These are phyloP conservation scores for Sclerotiophoma versabilis DNA, from an alignment of 2,329 filamentous ascomycete species.

Conservation along the genomic window DNA sequence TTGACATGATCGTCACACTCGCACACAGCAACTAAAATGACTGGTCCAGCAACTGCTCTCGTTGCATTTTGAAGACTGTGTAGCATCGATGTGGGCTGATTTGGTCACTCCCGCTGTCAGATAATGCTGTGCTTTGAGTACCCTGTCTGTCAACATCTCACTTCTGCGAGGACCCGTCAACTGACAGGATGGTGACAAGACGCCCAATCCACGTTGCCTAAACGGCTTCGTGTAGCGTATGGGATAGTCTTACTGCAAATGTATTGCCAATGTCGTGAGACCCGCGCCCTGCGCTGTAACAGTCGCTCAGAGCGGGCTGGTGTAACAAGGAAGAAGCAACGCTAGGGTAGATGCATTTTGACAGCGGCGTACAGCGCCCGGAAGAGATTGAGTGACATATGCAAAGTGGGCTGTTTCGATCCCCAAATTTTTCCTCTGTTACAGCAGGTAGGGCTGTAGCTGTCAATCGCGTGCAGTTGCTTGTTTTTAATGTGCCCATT, in stretches of 20 bases:
- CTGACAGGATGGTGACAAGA: slow-evolving; percentile 21
- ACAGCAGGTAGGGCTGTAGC: slow-evolving; percentile 18
- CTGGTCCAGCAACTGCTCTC: slow-evolving; percentile 4
- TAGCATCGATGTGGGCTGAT: slow-evolving; percentile 38
- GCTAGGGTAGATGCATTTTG: slow-evolving; percentile 42
- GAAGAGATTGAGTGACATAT: slow-evolving; percentile 27
- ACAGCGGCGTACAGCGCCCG: slow-evolving; percentile 31
- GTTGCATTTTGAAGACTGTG: slow-evolving; percentile 18
- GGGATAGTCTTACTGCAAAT: slow-evolving; percentile 30
- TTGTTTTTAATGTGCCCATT: slow-evolving; percentile 2
- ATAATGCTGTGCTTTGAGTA: slow-evolving; percentile 27
- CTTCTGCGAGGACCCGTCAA: slow-evolving; percentile 36
- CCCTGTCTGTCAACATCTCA: slow-evolving; percentile 41
- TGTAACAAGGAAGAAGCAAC: slow-evolving; percentile 28
- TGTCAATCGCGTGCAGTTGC: slow-evolving; percentile 20
- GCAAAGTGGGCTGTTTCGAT: slow-evolving; percentile 28
- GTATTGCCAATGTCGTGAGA: slow-evolving; percentile 33
- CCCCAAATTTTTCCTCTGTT: slow-evolving; percentile 24
- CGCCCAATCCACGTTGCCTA: slow-evolving; percentile 41
- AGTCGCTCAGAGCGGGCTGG: slow-evolving; percentile 38
- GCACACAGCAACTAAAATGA: slow-evolving; percentile 21
- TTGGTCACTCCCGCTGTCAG: slow-evolving; percentile 42
- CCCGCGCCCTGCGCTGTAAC: slow-evolving; percentile 44
- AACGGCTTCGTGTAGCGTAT: slow-evolving; percentile 21
- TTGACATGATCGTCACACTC: slow-evolving; percentile 41